phyloP scores from a whole-genome alignment of 768 basidiomycete species.

The Gymnopilus dilepis region DNA sequence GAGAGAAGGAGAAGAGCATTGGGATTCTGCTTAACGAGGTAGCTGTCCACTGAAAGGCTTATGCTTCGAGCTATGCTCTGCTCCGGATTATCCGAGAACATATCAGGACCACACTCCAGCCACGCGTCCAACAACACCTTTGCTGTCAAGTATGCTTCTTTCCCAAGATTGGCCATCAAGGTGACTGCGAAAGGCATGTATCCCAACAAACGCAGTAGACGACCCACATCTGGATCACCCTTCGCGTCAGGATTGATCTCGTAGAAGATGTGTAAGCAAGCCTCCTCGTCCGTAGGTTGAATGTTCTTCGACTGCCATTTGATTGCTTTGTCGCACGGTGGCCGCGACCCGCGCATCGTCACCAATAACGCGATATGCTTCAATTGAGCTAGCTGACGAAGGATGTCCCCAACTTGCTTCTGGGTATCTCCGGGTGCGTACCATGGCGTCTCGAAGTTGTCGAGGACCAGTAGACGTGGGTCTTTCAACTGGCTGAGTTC shows the following conservation, averaged over 20 bases:
- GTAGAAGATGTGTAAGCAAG: conserved; percentile 20
- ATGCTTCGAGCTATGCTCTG: conserved; percentile 26
- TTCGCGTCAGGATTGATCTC: conserved; percentile 23
- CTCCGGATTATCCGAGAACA: conserved; percentile 16
- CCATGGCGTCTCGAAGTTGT: conserved; percentile 48
- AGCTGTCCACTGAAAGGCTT: conserved; percentile 26
- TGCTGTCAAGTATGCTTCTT: conserved; percentile 1
- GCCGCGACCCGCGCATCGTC: conserved; percentile 36
- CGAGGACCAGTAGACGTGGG: conserved; percentile 38
- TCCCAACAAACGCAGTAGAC: conserved; percentile 30
- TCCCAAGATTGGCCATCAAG: conserved; percentile 34
- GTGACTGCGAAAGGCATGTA: conserved; percentile 39
- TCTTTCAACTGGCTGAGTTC: conserved; percentile 26
- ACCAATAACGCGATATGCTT: conserved; percentile 35
- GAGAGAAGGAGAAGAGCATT: conserved; percentile 25
- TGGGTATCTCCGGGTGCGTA: conserved; percentile 23
- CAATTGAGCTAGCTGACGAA: conserved; percentile 28
- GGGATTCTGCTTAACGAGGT: conserved; percentile 20
- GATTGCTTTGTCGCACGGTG: conserved; percentile 30
- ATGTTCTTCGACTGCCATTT: conserved; percentile 22
- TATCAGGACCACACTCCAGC: conserved; percentile 4
- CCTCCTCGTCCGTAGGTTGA: too few relatives aligned
- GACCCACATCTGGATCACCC: conserved; percentile 24
- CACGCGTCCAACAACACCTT: conserved; percentile 17
- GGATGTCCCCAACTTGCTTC: conserved; percentile 29